phyloP scores from a whole-genome alignment of 768 basidiomycete genomes.

The Kondoa subrosea region DNA sequence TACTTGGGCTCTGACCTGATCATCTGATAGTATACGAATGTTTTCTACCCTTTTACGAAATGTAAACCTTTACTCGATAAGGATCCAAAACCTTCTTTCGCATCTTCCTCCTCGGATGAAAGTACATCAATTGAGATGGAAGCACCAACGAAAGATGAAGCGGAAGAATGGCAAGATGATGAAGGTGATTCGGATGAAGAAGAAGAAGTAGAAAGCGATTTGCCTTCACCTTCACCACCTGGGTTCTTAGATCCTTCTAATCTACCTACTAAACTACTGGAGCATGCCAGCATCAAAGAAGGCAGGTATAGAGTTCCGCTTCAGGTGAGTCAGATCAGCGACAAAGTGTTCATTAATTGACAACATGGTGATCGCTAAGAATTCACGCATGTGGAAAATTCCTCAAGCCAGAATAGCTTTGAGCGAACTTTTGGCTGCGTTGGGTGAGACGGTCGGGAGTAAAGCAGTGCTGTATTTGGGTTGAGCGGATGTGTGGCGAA shows the following conservation, averaged over 20 bases:
- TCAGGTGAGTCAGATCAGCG: not conserved
- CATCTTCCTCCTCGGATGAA: conserved; percentile 34
- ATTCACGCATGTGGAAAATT: not conserved
- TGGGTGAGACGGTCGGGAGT: conserved; percentile 7
- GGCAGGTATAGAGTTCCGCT: conserved; percentile 1
- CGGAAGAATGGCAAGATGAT: not conserved
- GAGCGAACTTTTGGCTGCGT: conserved; percentile 6
- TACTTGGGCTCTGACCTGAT: not conserved
- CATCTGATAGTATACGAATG: conserved; percentile 48
- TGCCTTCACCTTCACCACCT: conserved; percentile 11
- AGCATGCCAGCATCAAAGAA: not conserved
- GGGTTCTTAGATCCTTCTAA: conserved; percentile 13
- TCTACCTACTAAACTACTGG: conserved; percentile 4
- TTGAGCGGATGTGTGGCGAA: too few species aligned
- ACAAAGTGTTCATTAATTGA: not conserved
- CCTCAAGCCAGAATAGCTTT: not conserved
- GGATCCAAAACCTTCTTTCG: conserved; percentile 54
- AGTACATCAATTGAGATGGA: not conserved
- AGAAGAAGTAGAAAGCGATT: conserved; percentile 6
- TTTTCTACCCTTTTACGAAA: conserved; percentile 51
- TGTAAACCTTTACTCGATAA: conserved; percentile 50
- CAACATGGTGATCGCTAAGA: not conserved
- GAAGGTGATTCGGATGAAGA: conserved; percentile 6
- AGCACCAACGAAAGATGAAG: not conserved
- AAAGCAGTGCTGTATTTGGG: not conserved